phyloP scores from a whole-genome alignment of 805 yeast genomes.

The Candida wancherniae region DNA sequence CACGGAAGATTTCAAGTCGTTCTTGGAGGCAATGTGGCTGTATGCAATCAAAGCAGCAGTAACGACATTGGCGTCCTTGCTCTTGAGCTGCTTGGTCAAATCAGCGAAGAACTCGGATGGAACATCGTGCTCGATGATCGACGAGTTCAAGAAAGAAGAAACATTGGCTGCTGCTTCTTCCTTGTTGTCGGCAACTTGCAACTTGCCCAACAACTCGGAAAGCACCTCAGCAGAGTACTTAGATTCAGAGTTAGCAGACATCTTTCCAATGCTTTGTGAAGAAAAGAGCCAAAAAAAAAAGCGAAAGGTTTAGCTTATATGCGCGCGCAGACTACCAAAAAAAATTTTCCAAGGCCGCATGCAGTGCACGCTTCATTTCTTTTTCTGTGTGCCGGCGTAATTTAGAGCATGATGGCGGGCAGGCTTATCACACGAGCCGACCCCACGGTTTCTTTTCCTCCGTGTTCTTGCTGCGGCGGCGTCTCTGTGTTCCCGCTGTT shows the following conservation, averaged over 20 bases:
- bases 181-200: slow-evolving; percentile 88
- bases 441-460: neutral
- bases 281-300: slow-evolving; percentile 11
- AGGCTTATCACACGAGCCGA: neutral
- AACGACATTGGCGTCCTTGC: slow-evolving; percentile 62
- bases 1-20: slow-evolving; percentile 80
- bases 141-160: slow-evolving; percentile 90
- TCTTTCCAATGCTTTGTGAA: slow-evolving; percentile 26
- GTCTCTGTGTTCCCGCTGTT: too few species aligned
- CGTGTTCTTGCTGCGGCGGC: too few species aligned
- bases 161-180: slow-evolving; percentile 83
- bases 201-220: slow-evolving; percentile 87
- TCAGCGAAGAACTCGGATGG: slow-evolving; percentile 82
- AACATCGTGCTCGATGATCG: slow-evolving; percentile 97
- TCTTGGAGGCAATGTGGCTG: slow-evolving; percentile 74
- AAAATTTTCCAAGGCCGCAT: slow-evolving; percentile 12
- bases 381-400: slow-evolving; percentile 12
- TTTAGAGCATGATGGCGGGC: slow-evolving; percentile 11
- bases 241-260: slow-evolving; percentile 56
- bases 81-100: slow-evolving; percentile 68
- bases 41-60: slow-evolving; percentile 82
- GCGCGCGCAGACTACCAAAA: slow-evolving; percentile 15
- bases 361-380: slow-evolving; percentile 13
- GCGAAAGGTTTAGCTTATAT: slow-evolving; percentile 11
- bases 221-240: slow-evolving; percentile 74